Evolutionary conservation across 805 yeast genomes (phyloP), one percentile per base, ranked within the genome.

Genomic region (Myxozyma sirexii): DNA sequence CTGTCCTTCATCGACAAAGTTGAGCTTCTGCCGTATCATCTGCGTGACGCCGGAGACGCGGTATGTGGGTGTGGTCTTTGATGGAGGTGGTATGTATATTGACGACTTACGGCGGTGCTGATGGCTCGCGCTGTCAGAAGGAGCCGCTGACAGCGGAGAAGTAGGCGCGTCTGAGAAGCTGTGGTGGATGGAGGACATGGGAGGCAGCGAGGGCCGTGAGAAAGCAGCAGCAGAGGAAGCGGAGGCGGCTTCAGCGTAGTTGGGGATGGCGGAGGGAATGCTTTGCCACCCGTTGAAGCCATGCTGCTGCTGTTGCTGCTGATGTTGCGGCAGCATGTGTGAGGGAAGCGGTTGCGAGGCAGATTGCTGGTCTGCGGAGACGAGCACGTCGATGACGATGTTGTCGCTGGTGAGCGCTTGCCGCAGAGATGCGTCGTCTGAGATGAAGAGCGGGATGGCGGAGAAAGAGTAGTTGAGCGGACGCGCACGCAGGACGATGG

Each of bases 1-100:
- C 57, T 81, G 79, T 44, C 83, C 78, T 62, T 90, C 96, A 71
- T 94, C 97, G 8, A 78, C 78, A 74, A 94, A 94, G 54, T 85
- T 82, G 48, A 94, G 79, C 68, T 82, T 81, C 39, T 76, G 73
- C 31, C 94, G 76, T 15, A 88, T 84, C 6, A 80, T 73, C 67
- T 80, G 82, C 17, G 88, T 84, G 17, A 82, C 78, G 2, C 86
- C 86, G 44, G 69, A 65, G 5, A 59, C 59, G 21, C 63, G 59
- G 23, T 44, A 4, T 7, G 54, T 37, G 7, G 56, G 17, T 5
- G 63, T 7, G 19, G 56, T 33, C 31, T 39, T 53, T 27, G 56
- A n/a, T 13, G 66, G 64, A 19, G 65, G 65, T n/a, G 64, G 56
- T 29, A 60, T 50, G 55, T 24, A 55, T 21, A 54, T 49, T 21